Base-by-base conservation (phyloP, 75 land plant genomes). In the Larix kaempferi region DNA sequence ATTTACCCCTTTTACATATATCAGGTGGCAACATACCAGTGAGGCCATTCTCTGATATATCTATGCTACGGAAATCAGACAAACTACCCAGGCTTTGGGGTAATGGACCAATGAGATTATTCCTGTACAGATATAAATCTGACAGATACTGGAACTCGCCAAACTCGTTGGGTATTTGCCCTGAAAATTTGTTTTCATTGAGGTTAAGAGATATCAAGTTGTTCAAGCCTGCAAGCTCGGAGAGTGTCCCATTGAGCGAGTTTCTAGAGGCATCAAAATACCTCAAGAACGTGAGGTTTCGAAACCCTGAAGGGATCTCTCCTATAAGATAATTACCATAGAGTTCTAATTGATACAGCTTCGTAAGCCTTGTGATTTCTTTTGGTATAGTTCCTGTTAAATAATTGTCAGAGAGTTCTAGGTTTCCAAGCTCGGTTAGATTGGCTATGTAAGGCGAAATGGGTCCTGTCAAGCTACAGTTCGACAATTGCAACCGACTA, bases 371-470 rank as follows among this genome's bases (percentile, higher is more conserved):
- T 44, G 49, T 44, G 49, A 44, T 44, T 44, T 44, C 7, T 61
- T 29, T 66, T 44, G 49, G 49, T 44, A 44, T 44, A 44, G 49
- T 78, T 16, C 94, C 94, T 12, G 69, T 57, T 5, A 92, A 77
- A 12, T 44, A 56, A 67, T 92, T 92, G 71, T 77, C 26, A 73
- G 78, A 87, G 12, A 92, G 77, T 76, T 92, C 88, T 11, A 90
- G 80, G 58, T 78, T 74, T 76, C 73, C 44, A 5, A 92, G 89
- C 41, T 81, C 86, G 15, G 59, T 77, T 7, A 93, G 88, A 33
- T 71, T 82, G 27, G 77, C 58, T 13, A 88, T 88, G 61, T 76
- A 80, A 3, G 57, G 22, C 0, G 93, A 93, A 33, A 92, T 88
- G 44, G 56, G 57, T 5, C 94, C 92, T 22, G 67, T 57, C 60